Percentiles rank a stretch among this genome's conserved stretches.
Evolutionary conservation across 2,329 filamentous ascomycete genomes (phyloP).

Genomic region (Botrytis medusae): DNA sequence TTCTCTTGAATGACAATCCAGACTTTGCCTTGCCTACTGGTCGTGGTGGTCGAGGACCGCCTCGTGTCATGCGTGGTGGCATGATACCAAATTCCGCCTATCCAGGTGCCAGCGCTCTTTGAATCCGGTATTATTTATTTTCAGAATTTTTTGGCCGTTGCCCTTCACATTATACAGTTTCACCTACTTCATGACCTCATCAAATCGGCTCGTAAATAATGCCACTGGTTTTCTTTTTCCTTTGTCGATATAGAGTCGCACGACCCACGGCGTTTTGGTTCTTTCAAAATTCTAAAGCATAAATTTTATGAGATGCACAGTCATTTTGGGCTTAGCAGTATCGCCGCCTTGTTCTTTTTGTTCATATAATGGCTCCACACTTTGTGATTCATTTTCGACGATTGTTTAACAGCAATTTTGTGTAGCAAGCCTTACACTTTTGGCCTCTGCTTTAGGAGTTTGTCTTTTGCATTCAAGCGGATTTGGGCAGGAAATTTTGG

Average conservation of each 20-base stretch:
- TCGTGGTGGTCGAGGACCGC: constrained; percentile 30
- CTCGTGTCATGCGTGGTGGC: constrained; percentile 28
- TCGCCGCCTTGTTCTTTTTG: constrained; percentile 1
- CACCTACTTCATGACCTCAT: constrained; percentile 14
- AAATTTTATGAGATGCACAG: constrained; percentile 7
- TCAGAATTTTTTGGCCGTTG: constrained; percentile 28
- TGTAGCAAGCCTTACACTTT: constrained; percentile 10
- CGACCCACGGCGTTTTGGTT: constrained; percentile 20
- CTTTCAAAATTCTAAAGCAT: constrained; percentile 8
- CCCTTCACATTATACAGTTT: constrained; percentile 27
- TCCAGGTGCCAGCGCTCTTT: constrained; percentile 40
- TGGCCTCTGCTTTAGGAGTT: constrained; percentile 8
- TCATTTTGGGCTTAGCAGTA: background rate
- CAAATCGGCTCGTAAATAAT: constrained; percentile 34
- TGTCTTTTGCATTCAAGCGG: background rate
- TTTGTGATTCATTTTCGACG: background rate
- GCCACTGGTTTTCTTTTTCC: constrained; percentile 21
- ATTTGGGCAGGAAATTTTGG: constrained; percentile 10
- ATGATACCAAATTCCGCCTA: constrained; percentile 57
- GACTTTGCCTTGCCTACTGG: constrained; percentile 72
- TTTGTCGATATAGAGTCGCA: constrained; percentile 32
- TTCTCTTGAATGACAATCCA: constrained; percentile 76
- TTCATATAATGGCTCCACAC: background rate
- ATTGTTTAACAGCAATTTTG: constrained; percentile 13
- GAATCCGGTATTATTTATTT: constrained; percentile 19